These are phyloP conservation scores for Penicillium atrosanguineum DNA, from an alignment of 495 filamentous ascomycete genomes.

Conservation along the genomic window DNA sequence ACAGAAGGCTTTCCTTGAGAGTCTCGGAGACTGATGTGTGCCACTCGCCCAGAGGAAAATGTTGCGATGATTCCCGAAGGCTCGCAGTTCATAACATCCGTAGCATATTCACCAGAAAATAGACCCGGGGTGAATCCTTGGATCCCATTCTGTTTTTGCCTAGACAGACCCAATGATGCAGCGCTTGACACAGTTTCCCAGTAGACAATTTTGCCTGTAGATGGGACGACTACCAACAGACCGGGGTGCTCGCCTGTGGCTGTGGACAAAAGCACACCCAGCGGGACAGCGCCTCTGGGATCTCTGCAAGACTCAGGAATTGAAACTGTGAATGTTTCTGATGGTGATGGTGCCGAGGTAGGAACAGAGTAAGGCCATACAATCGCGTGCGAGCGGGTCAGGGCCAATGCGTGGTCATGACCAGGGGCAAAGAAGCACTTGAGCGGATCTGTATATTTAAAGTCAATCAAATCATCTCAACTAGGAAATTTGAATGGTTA, in stretches of 20 bases:
- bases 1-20: slow-evolving; percentile 80
- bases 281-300: slow-evolving; percentile 62
- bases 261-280: slow-evolving; percentile 77
- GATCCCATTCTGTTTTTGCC: slow-evolving; percentile 73
- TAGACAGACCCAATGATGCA: slow-evolving; percentile 68
- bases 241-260: slow-evolving; percentile 74
- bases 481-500: slow-evolving; percentile 1
- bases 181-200: slow-evolving; percentile 93
- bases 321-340: slow-evolving; percentile 70
- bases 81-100: slow-evolving; percentile 75
- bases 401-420: slow-evolving; percentile 71
- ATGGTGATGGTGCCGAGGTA: slow-evolving; percentile 53
- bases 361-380: slow-evolving; percentile 77
- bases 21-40: slow-evolving; percentile 81
- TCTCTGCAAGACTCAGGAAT: slow-evolving; percentile 71
- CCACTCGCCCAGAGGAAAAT: slow-evolving; percentile 80
- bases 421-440: slow-evolving; percentile 59
- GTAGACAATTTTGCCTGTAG: slow-evolving; percentile 80
- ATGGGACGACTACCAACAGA: slow-evolving; percentile 77
- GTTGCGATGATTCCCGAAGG: slow-evolving; percentile 80
- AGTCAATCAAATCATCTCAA: slow-evolving; percentile 14
- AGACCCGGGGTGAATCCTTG: slow-evolving; percentile 70
- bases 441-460: slow-evolving; percentile 26
- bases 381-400: slow-evolving; percentile 76
- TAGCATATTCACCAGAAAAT: slow-evolving; percentile 72